A percentile compares a stretch with the other conserved stretches of the same genome.
phyloP scores from a whole-genome alignment of 1,284 basidiomycete species.

The Exsudoporus floridanus region DNA sequence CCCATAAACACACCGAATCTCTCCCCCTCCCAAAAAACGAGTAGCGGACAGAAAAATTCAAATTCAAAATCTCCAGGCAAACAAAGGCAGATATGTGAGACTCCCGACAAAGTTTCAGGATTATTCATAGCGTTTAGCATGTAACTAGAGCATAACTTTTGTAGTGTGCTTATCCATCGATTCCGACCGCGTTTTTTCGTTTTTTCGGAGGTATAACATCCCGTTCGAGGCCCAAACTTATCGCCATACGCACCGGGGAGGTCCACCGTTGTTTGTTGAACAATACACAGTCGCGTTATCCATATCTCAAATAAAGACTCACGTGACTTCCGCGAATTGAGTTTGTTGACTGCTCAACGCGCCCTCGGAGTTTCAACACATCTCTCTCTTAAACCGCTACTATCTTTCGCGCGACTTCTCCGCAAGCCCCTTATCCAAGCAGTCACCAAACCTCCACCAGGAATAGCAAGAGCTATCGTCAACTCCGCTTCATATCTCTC shows the following conservation, averaged over 20 bases:
- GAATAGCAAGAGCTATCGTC: conserved; percentile 38
- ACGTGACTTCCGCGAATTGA: conserved; percentile 40
- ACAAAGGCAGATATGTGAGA: conserved; percentile 16
- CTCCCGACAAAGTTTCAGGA: conserved; percentile 14
- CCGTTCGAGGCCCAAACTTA: conserved; percentile 7
- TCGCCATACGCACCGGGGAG: conserved; percentile 1
- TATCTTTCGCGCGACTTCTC: conserved; percentile 39
- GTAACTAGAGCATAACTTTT: conserved; percentile 22
- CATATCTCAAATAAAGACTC: conserved; percentile 37
- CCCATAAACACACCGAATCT: conserved; percentile 39
- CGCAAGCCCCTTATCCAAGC: conserved; percentile 33
- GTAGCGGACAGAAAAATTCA: conserved; percentile 31
- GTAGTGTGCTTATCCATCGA: background rate
- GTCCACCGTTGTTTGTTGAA: conserved; percentile 4
- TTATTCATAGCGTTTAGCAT: conserved; percentile 23
- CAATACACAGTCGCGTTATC: conserved; percentile 12
- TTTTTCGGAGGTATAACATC: conserved; percentile 13
- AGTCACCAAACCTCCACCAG: conserved; percentile 22
- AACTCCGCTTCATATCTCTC: conserved; percentile 16
- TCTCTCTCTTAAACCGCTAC: conserved; percentile 52
- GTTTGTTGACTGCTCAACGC: conserved; percentile 53
- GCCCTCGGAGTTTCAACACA: conserved; percentile 58
- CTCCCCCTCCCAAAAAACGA: conserved; percentile 29
- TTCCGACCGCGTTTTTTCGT: conserved; percentile 21
- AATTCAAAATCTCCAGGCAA: conserved; percentile 22